Evolutionary conservation across 352 stramenopile species (phyloP).

Genomic region (Globisporangium parvum): DNA sequence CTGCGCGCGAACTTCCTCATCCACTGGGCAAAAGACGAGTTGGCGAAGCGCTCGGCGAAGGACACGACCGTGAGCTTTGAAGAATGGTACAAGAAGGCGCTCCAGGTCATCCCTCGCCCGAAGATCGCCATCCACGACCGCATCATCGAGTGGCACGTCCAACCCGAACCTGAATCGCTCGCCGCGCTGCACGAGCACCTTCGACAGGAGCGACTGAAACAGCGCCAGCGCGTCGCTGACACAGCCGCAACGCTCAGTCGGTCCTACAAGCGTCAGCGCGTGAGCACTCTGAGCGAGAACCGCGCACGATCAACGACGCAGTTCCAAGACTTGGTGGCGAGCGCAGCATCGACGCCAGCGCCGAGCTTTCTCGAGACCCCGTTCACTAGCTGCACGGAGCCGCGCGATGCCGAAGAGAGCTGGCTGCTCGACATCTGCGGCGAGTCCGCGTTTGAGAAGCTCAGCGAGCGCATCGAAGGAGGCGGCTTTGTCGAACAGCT

Average conservation of each 20-base stretch:
- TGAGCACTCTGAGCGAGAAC: not conserved
- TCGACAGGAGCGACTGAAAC: conserved; percentile 3
- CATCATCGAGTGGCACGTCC: conserved; percentile 20
- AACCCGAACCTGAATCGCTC: conserved; percentile 16
- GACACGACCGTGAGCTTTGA: conserved; percentile 26
- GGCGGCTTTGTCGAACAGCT: conserved; percentile 6
- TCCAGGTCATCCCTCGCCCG: conserved; percentile 37
- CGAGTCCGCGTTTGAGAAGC: conserved; percentile 4
- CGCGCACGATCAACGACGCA: not conserved
- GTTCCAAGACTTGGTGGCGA: conserved; percentile 7
- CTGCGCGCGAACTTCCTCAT: conserved; percentile 56
- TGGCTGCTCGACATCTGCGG: conserved; percentile 7
- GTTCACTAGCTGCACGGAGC: no score
- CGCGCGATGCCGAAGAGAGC: not conserved
- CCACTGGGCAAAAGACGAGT: conserved; percentile 71
- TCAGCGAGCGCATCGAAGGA: not conserved
- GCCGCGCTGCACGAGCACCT: conserved; percentile 12
- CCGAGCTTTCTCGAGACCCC: no score
- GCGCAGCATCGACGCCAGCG: not conserved
- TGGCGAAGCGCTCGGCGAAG: conserved; percentile 17
- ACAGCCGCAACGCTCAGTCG: not conserved
- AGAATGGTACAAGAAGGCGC: conserved; percentile 43
- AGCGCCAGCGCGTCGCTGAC: not conserved
- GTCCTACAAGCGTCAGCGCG: conserved; percentile 5
- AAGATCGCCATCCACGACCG: conserved; percentile 28